A percentile compares a stretch with the other conserved stretches of the same genome.
Conservation (phyloP, 371 early-diverging fungal species). For the Mortierella polycephala region DNA sequence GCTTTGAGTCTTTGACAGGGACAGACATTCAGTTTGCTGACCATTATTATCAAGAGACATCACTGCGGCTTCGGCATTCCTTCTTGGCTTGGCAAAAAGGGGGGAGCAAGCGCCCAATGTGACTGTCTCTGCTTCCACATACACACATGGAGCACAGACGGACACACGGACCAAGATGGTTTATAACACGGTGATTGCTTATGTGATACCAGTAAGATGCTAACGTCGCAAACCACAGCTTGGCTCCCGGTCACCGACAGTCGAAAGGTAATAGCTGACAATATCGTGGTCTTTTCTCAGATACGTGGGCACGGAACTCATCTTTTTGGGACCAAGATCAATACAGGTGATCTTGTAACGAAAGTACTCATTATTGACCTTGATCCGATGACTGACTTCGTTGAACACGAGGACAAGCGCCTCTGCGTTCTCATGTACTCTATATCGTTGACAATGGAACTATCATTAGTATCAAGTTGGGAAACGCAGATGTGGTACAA, state of each 20-base stretch:
- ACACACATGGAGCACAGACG: too few relatives aligned
- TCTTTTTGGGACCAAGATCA: conserved; percentile 51
- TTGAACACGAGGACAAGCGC: neutral
- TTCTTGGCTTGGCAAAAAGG: too few relatives aligned
- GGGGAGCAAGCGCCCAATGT: too few relatives aligned
- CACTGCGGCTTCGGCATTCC: too few relatives aligned
- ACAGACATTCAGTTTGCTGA: too few relatives aligned
- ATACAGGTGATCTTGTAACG: conserved; percentile 48
- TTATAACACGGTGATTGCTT: too few relatives aligned
- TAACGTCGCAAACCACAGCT: conserved; percentile 4
- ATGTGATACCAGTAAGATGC: neutral
- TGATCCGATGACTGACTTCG: conserved; percentile 21
- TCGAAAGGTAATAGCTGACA: conserved; percentile 28
- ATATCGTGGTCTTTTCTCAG: conserved; percentile 39
- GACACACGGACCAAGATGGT: too few relatives aligned
- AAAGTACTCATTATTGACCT: conserved; percentile 21
- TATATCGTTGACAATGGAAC: too few relatives aligned
- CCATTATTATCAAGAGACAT: too few relatives aligned
- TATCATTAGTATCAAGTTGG: neutral
- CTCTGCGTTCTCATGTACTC: neutral
- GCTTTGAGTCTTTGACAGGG: too few relatives aligned
- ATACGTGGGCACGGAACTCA: conserved; percentile 34
- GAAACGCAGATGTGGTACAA: neutral
- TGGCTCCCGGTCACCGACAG: conserved; percentile 27
- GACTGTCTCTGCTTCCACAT: too few relatives aligned